Percentiles rank a stretch among this genome's conserved stretches.
Evolutionary conservation across 2,329 filamentous ascomycete genomes (phyloP).

Genomic region (Aspergillaceae sp.): DNA sequence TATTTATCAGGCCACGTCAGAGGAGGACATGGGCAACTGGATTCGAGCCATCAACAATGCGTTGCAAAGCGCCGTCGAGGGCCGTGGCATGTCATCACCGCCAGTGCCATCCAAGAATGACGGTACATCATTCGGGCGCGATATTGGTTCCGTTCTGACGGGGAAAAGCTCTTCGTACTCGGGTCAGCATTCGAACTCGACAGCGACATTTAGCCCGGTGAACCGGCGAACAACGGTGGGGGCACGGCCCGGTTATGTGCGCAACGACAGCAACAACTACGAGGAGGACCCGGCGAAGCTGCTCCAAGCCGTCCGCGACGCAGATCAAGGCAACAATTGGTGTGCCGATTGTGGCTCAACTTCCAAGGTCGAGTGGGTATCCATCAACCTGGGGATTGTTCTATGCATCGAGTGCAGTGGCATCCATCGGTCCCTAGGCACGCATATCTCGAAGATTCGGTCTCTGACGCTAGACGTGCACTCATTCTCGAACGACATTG

Average conservation of each 20-base stretch:
- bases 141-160: constrained; percentile 86
- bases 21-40: constrained; percentile 97
- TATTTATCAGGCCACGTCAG: constrained; percentile 94
- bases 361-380: constrained; percentile 95
- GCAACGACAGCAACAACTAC: constrained; percentile 60
- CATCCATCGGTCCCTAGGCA: constrained; percentile 90
- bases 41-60: constrained; percentile 96
- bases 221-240: constrained; percentile 84
- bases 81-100: constrained; percentile 49
- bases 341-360: constrained; percentile 92
- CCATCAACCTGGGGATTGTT: constrained; percentile 92
- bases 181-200: constrained; percentile 44
- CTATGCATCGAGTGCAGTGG: constrained; percentile 97
- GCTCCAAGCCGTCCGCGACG: constrained; percentile 76
- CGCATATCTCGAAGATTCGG: constrained; percentile 94
- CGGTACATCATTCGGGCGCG: constrained; percentile 60
- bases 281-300: constrained; percentile 81
- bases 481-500: constrained; percentile 93
- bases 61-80: constrained; percentile 88
- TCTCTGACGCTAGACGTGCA: constrained; percentile 92
- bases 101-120: constrained; percentile 40
- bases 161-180: constrained; percentile 69
- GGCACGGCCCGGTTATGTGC: constrained; percentile 65
- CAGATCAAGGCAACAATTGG: constrained; percentile 84
- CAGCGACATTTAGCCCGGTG: constrained; percentile 48